Base-by-base conservation (phyloP, 306 rosid genomes). In the Vigna hirtella region DNA sequence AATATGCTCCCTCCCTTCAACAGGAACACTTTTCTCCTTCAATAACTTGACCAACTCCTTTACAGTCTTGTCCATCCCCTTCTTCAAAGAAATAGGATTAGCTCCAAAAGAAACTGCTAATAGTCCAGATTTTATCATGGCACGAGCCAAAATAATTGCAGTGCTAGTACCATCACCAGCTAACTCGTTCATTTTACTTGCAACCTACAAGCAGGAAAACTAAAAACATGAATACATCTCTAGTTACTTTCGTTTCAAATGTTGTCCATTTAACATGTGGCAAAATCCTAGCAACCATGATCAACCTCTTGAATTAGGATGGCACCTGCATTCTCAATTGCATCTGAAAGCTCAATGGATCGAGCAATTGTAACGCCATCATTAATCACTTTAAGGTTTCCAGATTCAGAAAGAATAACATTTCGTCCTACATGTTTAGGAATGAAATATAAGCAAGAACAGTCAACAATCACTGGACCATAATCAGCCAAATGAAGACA, bases 121-220 rank as follows among this genome's bases (percentile, higher is more conserved):
- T 51, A 85, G 59, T 83, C 98, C 98, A 59, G 82, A 83, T 88
- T 84, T 95, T 80, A 90, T 86, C 89, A 95, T 91, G 73, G 92
- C 98, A 10, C 93, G 87, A 28, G 98, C 93, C 93, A 95, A 85
- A 86, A 95, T 86, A 79, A 95, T 82, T 30, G 98, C 98, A 77
- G 98, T 92, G 82, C 96, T 89, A 53, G 98, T 95, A 51, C 98
- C 98, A 87, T 93, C 98, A 69, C 98, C 98, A 42, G 97, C 98
- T 87, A 90, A 85, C 83, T 85, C 90, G 81, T 95, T 95, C 97
- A 92, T 93, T 88, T 87, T 95, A 70, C 83, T 85, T 17, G 96
- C 98, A 89, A 95, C 98, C 98, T 95, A 85, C 85, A 79, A 82
- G 82, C 63, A 68, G 36, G 50, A 79, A 74, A 79, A 22, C 73